Evolutionary conservation across 2,329 filamentous ascomycete species (phyloP).

Genomic region (Dactylellina cionopaga): DNA sequence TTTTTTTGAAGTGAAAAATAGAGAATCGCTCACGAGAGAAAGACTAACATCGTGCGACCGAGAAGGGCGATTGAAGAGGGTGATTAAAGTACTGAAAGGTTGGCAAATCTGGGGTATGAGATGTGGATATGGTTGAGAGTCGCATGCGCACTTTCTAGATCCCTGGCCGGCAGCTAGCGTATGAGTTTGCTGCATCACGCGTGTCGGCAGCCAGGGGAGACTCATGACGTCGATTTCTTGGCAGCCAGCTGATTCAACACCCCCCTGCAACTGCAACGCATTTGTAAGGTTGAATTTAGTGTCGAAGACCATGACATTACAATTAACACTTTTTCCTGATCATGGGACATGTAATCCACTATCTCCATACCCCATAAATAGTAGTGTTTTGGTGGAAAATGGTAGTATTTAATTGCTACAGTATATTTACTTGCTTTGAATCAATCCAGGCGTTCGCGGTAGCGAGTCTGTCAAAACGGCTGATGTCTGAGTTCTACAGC

Average conservation of each 20-base stretch:
- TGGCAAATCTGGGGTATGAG: neutral
- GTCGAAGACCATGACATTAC: no score
- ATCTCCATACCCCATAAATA: no score
- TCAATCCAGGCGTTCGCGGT: no score
- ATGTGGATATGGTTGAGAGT: neutral
- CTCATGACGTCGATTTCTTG: slow-evolving; percentile 44
- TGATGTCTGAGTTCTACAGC: no score
- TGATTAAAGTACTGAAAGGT: slow-evolving; percentile 8
- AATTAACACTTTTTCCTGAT: no score
- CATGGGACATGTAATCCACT: no score
- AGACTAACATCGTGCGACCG: slow-evolving; percentile 26
- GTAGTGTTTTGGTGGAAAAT: no score
- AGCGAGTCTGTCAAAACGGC: no score
- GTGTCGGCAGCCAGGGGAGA: slow-evolving; percentile 11
- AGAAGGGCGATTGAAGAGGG: neutral
- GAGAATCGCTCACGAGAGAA: slow-evolving; percentile 5
- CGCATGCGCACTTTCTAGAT: slow-evolving; percentile 34
- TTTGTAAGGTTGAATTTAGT: no score
- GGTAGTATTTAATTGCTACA: no score
- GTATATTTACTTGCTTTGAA: no score
- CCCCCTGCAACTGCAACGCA: slow-evolving; percentile 12
- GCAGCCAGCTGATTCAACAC: slow-evolving; percentile 27
- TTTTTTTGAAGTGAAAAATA: slow-evolving; percentile 6
- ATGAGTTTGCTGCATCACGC: slow-evolving; percentile 37
- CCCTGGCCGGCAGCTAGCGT: no score